These are phyloP conservation scores for Porogramme epimiltina DNA, from an alignment of 1,284 basidiomycete species.

Conservation along the genomic window DNA sequence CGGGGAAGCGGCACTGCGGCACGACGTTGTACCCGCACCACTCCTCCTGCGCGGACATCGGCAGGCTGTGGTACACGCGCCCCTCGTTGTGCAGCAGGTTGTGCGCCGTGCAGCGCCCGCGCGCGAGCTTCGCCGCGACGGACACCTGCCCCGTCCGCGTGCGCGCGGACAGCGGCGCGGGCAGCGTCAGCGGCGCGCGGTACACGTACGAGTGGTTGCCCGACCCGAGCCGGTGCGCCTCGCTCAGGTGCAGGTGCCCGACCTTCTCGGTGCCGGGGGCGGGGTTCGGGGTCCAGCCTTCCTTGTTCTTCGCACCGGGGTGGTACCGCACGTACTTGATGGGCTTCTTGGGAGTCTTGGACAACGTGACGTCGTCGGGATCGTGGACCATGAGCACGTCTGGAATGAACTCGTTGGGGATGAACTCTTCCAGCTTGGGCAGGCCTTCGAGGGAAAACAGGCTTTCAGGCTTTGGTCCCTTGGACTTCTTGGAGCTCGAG, in stretches of 20 bases:
- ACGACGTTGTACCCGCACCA: constrained; percentile 49
- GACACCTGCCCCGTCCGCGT: constrained; percentile 26
- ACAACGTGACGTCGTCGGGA: constrained; percentile 10
- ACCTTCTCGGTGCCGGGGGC: constrained; percentile 14
- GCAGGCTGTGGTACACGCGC: constrained; percentile 44
- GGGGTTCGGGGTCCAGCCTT: not conserved
- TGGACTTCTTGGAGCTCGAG: not conserved
- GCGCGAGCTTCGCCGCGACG: constrained; percentile 38
- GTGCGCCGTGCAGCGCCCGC: constrained; percentile 20
- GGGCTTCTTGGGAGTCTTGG: not conserved
- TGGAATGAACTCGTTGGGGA: constrained; percentile 34
- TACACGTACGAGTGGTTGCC: constrained; percentile 39
- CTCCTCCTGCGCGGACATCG: constrained; percentile 46
- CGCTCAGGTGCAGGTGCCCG: constrained; percentile 27
- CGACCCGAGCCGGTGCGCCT: constrained; percentile 32
- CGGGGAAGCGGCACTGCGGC: constrained; percentile 41
- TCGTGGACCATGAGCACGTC: constrained; percentile 36
- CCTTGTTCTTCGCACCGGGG: constrained; percentile 15
- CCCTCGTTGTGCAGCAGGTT: constrained; percentile 41
- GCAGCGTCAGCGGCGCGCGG: constrained; percentile 34
- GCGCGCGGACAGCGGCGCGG: constrained; percentile 28
- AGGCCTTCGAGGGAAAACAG: constrained; percentile 9
- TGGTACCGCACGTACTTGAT: constrained; percentile 15
- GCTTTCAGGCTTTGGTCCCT: no score
- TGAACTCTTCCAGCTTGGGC: constrained; percentile 35